These are phyloP conservation scores for Capsella rubella DNA, from an alignment of 441 rosid genomes.

Conservation along the genomic window DNA sequence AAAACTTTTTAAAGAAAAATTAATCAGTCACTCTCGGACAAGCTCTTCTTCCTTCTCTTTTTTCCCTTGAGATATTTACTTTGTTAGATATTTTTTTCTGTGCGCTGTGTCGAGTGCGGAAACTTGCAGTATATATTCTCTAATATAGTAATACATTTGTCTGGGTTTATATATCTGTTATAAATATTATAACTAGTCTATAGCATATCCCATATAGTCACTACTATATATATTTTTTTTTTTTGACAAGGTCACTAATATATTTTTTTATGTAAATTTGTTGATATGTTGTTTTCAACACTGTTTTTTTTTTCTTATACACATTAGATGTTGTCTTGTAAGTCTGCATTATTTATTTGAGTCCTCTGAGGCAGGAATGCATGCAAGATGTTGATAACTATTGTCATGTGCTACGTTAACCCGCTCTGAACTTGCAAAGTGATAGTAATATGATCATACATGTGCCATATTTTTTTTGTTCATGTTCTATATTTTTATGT, in stretches of 20 bases:
- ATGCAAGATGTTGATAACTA: background rate
- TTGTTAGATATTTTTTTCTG: constrained; percentile 2
- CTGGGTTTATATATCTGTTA: background rate
- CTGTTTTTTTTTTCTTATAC: background rate
- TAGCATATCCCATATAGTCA: background rate
- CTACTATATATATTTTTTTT: background rate
- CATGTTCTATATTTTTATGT: background rate
- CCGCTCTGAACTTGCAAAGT: background rate
- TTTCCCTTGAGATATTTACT: background rate
- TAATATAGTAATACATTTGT: too few relatives aligned
- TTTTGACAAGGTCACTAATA: too few relatives aligned
- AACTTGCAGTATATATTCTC: too few relatives aligned
- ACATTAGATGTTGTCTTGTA: background rate
- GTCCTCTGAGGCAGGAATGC: background rate
- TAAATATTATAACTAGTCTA: background rate
- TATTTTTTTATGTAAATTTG: background rate
- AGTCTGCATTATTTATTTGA: background rate
- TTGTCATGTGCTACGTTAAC: background rate
- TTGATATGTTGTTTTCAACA: background rate
- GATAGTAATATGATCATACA: background rate
- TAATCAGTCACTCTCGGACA: background rate
- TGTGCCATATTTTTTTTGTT: background rate
- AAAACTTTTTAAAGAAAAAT: background rate
- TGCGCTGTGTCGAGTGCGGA: too few relatives aligned
- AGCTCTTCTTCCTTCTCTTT: background rate